Percentiles rank a stretch among this genome's conserved stretches.
phyloP scores from a whole-genome alignment of 176 grass and related monocot genomes.

The Cymbopogon citratus region DNA sequence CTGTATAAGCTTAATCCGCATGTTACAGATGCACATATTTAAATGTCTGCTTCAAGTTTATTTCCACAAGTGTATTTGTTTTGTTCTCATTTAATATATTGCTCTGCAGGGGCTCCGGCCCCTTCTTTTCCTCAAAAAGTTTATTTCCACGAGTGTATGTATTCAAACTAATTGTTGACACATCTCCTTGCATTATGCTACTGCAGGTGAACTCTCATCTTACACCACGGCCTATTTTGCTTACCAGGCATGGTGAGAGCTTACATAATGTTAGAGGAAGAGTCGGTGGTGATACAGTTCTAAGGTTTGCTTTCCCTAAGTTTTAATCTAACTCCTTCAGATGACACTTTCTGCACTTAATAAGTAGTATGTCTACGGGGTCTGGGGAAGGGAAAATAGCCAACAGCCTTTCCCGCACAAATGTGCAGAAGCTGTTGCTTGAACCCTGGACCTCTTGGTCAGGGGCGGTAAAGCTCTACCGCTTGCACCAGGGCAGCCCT shows the following conservation, averaged over 20 bases:
- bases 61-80: not conserved
- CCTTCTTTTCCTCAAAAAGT: too few relatives aligned
- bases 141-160: too few relatives aligned
- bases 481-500: too few relatives aligned
- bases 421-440: too few relatives aligned
- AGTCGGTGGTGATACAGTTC: constrained; percentile 89
- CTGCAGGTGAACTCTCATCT: constrained; percentile 98
- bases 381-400: too few relatives aligned
- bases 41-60: not conserved
- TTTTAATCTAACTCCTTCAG: constrained; percentile 16
- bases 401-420: too few relatives aligned
- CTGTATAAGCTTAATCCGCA: not conserved
- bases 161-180: constrained; percentile 1
- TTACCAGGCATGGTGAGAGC: constrained; percentile 98
- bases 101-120: too few relatives aligned
- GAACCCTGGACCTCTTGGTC: too few relatives aligned
- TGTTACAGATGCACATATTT: not conserved
- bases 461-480: too few relatives aligned
- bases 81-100: too few relatives aligned
- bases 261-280: constrained; percentile 92
- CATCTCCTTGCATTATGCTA: constrained; percentile 10
- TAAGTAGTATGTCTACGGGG: too few relatives aligned
- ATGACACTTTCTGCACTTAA: constrained; percentile 3
- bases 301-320: constrained; percentile 62
- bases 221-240: constrained; percentile 85